Conservation (phyloP, 2,329 filamentous ascomycete genomes). For the Penicillium sp. region DNA sequence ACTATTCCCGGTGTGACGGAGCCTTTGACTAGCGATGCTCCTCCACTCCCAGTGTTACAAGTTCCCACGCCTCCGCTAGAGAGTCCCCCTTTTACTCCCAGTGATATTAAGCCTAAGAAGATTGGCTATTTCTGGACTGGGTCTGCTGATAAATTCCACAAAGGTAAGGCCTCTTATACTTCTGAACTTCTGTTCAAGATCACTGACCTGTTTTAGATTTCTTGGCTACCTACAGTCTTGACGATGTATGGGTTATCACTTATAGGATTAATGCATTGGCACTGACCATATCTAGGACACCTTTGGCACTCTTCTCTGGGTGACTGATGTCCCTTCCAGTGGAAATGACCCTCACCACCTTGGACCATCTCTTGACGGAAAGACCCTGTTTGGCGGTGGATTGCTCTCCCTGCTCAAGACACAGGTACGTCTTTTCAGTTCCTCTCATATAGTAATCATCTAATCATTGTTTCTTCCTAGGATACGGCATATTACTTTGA, state of each 20-base stretch:
- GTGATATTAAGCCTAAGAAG: constrained; percentile 59
- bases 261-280: not conserved
- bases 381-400: constrained; percentile 55
- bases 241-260: constrained; percentile 45
- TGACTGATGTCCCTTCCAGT: constrained; percentile 55
- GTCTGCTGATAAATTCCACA: constrained; percentile 56
- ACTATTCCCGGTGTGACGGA: constrained; percentile 56
- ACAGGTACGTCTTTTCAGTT: constrained; percentile 25
- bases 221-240: constrained; percentile 54
- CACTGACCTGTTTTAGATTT: constrained; percentile 41
- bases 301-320: constrained; percentile 55
- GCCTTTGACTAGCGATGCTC: constrained; percentile 47
- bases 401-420: constrained; percentile 56
- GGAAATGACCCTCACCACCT: constrained; percentile 60
- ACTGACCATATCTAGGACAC: constrained; percentile 44
- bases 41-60: constrained; percentile 56
- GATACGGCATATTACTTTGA: constrained; percentile 62
- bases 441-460: no score
- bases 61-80: constrained; percentile 55
- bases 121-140: constrained; percentile 62
- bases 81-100: constrained; percentile 50
- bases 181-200: not conserved
- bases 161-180: constrained; percentile 27
- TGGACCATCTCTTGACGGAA: constrained; percentile 52
- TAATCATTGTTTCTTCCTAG: constrained; percentile 26